Base-by-base conservation (phyloP, 768 basidiomycete genomes). In the Chalciporus sphaerocephalus region DNA sequence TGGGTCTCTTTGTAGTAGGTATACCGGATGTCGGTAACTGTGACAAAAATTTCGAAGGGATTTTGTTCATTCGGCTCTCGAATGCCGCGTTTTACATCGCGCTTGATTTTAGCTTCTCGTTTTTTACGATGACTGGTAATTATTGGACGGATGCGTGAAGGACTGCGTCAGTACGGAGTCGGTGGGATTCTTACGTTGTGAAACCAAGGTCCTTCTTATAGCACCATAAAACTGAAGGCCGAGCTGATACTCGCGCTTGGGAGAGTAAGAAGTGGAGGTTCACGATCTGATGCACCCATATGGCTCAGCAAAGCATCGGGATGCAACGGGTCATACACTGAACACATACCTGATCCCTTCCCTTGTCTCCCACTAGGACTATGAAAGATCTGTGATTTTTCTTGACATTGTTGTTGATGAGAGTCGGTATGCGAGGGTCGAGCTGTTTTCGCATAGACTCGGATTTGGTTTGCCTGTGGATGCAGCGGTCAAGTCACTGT, bases 171-270 rank as follows among this genome's bases (percentile, higher is more conserved):
- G 24, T 9, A 21, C 15, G 18, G 10, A 17, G 33, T n/a, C 35
- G 25, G 41, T 20, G 43, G 42, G 16, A 9, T 20, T 71, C 81
- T 53, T 55, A 87, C 90, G 80, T 93, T 8, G 92, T 93, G 60
- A 99, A 99, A 0, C 94, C 95, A 0, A 99, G 75, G 30, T 98
- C 94, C 63, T 97, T 98, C 71, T 96, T 98, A 75, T 99, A 99
- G 57, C 93, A 96, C 96, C 96, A 99, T 50, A 98, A 69, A 2
- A 96, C 93, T 6, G 87, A 90, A 2, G 92, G 92, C 13, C 92
- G 75, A 4, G 91, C 87, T 17, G 90, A 92, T 2, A 92, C 83
- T 43, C 87, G 78, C 12, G 88, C 87, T 72, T 97, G 94, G 0
- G 92, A 92, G 15, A 99, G 79, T 37, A 99, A 64, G 66, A 89